Percentiles rank a stretch among this genome's conserved stretches.
Conservation (phyloP, 495 filamentous ascomycete genomes). For the Poronia punctata region DNA sequence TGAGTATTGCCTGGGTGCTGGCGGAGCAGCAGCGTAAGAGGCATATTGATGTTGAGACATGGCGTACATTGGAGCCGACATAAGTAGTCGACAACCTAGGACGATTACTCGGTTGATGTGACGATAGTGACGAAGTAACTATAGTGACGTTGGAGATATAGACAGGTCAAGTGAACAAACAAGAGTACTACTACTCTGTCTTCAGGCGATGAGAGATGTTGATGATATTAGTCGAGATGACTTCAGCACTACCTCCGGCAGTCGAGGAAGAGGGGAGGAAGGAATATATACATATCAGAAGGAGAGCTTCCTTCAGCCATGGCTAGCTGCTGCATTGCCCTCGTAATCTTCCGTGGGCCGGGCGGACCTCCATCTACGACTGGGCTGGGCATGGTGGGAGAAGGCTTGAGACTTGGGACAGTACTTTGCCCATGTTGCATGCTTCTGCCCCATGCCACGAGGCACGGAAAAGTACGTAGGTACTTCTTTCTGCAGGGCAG, state of each 20-base stretch:
- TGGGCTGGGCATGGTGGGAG: no score
- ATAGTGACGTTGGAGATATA: no score
- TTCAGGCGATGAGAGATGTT: not conserved
- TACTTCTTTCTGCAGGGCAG: slow-evolving; percentile 4
- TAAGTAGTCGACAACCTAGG: slow-evolving; percentile 4
- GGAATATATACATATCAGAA: slow-evolving; percentile 19
- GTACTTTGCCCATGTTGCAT: no score
- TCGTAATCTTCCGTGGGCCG: slow-evolving; percentile 1
- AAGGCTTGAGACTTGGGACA: no score
- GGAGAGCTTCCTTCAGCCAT: slow-evolving; percentile 11
- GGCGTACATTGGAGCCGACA: slow-evolving; percentile 31
- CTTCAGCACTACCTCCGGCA: slow-evolving; percentile 9
- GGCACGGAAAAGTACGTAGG: slow-evolving; percentile 1
- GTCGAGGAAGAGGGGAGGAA: slow-evolving; percentile 16
- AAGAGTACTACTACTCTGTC: no score
- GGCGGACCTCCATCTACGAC: not conserved
- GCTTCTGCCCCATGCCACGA: no score
- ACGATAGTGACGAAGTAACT: no score
- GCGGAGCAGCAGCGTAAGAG: slow-evolving; percentile 30
- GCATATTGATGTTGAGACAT: slow-evolving; percentile 39
- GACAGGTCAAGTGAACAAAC: no score
- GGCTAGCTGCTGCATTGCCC: slow-evolving; percentile 5
- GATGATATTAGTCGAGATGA: slow-evolving; percentile 7
- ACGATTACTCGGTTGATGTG: not conserved
- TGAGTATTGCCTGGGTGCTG: slow-evolving; percentile 53